These are phyloP conservation scores for Lachancea waltii DNA, from an alignment of 805 yeast genomes.

Conservation along the genomic window DNA sequence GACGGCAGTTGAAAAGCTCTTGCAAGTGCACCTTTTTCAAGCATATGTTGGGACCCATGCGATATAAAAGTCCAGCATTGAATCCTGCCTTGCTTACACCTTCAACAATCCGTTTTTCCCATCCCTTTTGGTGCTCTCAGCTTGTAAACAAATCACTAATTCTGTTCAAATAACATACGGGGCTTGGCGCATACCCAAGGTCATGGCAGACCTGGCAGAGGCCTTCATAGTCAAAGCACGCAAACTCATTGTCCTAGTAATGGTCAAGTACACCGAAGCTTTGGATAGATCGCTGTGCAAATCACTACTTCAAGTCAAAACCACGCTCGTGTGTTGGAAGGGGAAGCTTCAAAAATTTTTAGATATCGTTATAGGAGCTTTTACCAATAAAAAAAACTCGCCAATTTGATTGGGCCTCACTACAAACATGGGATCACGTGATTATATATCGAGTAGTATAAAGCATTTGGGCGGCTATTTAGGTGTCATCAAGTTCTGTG, in stretches of 20 bases:
- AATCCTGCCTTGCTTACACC: no score
- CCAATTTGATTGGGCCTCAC: slow-evolving; percentile 15
- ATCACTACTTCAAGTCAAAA: neutral
- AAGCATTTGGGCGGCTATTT: neutral
- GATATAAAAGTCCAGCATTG: no score
- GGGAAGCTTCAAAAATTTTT: slow-evolving; percentile 1
- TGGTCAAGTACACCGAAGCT: no score
- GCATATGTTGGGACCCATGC: no score
- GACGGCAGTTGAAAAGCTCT: neutral
- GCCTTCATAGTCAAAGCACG: slow-evolving; percentile 27
- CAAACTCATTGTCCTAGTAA: slow-evolving; percentile 21
- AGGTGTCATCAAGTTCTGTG: slow-evolving; percentile 30
- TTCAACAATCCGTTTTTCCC: neutral
- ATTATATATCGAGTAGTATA: slow-evolving; percentile 1
- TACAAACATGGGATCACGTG: slow-evolving; percentile 23
- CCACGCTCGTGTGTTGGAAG: neutral
- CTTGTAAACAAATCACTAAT: neutral
- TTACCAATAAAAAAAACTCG: neutral
- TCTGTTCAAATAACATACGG: slow-evolving; percentile 16
- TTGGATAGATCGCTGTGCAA: neutral
- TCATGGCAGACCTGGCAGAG: slow-evolving; percentile 20
- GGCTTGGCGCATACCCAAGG: slow-evolving; percentile 22
- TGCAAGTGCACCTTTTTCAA: neutral
- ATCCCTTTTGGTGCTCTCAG: neutral
- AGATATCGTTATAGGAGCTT: neutral